phyloP scores from a whole-genome alignment of 192 early-diverging fungal species.

The Lunasporangiospora selenospora region DNA sequence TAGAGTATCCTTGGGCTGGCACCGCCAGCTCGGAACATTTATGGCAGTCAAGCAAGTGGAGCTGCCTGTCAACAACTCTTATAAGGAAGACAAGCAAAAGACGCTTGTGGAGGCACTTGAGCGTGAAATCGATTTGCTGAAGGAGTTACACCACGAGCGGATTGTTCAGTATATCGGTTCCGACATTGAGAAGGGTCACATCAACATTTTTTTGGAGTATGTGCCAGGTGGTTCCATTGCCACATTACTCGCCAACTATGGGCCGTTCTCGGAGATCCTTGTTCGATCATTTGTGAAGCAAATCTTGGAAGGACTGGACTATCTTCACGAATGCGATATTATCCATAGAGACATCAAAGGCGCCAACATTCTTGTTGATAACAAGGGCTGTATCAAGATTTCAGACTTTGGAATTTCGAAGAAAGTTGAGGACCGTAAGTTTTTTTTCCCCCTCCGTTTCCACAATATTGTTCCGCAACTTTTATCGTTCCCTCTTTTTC shows the following conservation, averaged over 20 bases:
- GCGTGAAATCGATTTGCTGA: slow-evolving; percentile 88
- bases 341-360: slow-evolving; percentile 99
- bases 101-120: slow-evolving; percentile 86
- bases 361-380: slow-evolving; percentile 92
- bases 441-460: slow-evolving; percentile 13
- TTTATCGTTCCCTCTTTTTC: neutral
- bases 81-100: slow-evolving; percentile 75
- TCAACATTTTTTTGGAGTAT: slow-evolving; percentile 98
- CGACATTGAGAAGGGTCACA: slow-evolving; percentile 70
- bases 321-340: slow-evolving; percentile 93
- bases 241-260: slow-evolving; percentile 83
- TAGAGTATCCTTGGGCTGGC: slow-evolving; percentile 90
- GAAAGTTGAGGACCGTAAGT: slow-evolving; percentile 80
- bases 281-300: slow-evolving; percentile 88
- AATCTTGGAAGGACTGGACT: slow-evolving; percentile 91
- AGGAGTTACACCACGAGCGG: slow-evolving; percentile 93
- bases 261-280: slow-evolving; percentile 85
- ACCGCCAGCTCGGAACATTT: slow-evolving; percentile 85
- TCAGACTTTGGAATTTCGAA: slow-evolving; percentile 99
- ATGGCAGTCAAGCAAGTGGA: slow-evolving; percentile 99
- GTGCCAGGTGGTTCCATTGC: slow-evolving; percentile 97
- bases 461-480: neutral
- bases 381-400: slow-evolving; percentile 94
- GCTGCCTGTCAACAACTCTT: slow-evolving; percentile 69
- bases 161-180: slow-evolving; percentile 94